phyloP scores from a whole-genome alignment of 2,329 filamentous ascomycete species.

The Trichoderma simmonsii region DNA sequence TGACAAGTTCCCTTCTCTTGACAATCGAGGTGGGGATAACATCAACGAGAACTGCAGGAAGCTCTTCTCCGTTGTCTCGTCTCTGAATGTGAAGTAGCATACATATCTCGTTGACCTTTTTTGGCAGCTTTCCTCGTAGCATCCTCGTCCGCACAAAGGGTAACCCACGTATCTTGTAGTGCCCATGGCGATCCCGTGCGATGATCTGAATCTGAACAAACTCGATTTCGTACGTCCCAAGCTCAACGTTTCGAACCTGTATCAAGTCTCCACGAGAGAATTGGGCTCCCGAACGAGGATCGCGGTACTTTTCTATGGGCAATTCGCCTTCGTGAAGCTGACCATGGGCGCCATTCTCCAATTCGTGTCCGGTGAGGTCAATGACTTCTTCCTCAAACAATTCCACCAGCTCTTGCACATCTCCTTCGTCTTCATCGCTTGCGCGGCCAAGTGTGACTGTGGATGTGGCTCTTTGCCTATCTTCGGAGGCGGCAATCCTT shows the following conservation, averaged over 20 bases:
- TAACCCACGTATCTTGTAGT: slow-evolving; percentile 37
- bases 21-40: slow-evolving; percentile 39
- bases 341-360: slow-evolving; percentile 8
- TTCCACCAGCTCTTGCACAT: neutral
- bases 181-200: slow-evolving; percentile 28
- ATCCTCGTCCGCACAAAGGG: slow-evolving; percentile 37
- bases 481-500: neutral
- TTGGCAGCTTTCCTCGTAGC: slow-evolving; percentile 36
- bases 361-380: slow-evolving; percentile 33
- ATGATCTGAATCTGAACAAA: slow-evolving; percentile 45
- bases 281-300: neutral
- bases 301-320: slow-evolving; percentile 22
- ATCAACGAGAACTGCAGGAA: slow-evolving; percentile 42
- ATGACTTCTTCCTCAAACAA: slow-evolving; percentile 30
- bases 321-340: slow-evolving; percentile 26
- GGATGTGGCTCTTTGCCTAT: neutral
- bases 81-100: slow-evolving; percentile 38
- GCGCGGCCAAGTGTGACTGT: slow-evolving; percentile 26
- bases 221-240: slow-evolving; percentile 29
- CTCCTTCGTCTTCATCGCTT: neutral
- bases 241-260: slow-evolving; percentile 25
- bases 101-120: slow-evolving; percentile 43
- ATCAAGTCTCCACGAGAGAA: slow-evolving; percentile 30
- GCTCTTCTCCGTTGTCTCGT: slow-evolving; percentile 29
- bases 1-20: slow-evolving; percentile 41